Evolutionary conservation across 2,329 filamentous ascomycete species (phyloP).

Genomic region (Talaromyces piceae): DNA sequence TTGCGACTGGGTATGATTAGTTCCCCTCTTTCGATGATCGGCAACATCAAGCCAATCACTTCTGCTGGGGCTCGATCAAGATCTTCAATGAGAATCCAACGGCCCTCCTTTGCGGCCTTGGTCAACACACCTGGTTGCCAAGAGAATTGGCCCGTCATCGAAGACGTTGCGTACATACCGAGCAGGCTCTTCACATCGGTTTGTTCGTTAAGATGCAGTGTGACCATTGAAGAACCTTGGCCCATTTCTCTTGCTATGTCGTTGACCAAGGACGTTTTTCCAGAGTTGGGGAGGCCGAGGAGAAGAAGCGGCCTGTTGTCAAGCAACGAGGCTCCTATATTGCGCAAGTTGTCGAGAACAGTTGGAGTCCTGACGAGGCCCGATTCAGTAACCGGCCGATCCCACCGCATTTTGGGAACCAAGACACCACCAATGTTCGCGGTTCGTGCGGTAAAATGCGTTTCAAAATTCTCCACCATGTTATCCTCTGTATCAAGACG

Average conservation of each 20-base stretch:
- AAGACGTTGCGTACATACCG: constrained; percentile 85
- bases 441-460: constrained; percentile 51
- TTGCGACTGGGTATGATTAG: constrained; percentile 83
- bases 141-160: constrained; percentile 77
- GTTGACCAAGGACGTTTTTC: constrained; percentile 81
- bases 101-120: constrained; percentile 84
- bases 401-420: constrained; percentile 52
- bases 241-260: constrained; percentile 74
- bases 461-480: constrained; percentile 22
- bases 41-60: constrained; percentile 85
- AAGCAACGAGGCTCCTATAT: constrained; percentile 61
- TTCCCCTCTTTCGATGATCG: constrained; percentile 86
- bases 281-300: constrained; percentile 74
- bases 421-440: constrained; percentile 60
- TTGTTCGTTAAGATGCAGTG: constrained; percentile 93
- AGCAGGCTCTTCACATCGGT: constrained; percentile 95
- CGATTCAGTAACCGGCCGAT: constrained; percentile 42
- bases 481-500: constrained; percentile 15
- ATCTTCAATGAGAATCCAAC: constrained; percentile 97
- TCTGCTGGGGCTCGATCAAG: constrained; percentile 91
- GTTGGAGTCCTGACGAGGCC: constrained; percentile 64
- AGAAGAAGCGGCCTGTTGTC: constrained; percentile 66
- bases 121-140: constrained; percentile 93
- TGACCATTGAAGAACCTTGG: constrained; percentile 76
- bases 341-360: constrained; percentile 62